Evolutionary conservation across 202 grass and related monocot species (phyloP), one percentile per base, ranked within the genome.

Genomic region (Cymbopogon flexuosus): DNA sequence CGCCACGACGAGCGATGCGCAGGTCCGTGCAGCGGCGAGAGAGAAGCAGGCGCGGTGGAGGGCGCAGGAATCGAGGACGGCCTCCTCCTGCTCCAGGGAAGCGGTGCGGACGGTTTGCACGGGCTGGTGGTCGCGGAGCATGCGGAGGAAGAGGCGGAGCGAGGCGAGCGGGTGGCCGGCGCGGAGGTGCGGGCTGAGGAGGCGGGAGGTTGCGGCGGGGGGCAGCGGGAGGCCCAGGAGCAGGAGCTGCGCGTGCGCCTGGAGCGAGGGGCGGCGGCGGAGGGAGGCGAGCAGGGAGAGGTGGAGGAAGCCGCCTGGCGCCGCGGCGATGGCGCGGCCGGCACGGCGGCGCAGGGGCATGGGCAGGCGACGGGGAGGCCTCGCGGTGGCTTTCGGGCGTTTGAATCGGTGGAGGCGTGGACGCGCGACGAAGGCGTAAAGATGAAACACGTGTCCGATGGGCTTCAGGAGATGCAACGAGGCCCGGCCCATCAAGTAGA

Each of bases 141-240:
- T 3, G 39, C 8, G 65, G 37, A 85, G 72, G 66, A 89, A 85
- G 59, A 86, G 80, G 34, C 79, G 69, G 79, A 88, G 88, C 5
- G 88, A 78, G 47, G 87, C 82, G 39, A 39, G 11, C 19, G 79
- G 72, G 46, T 89, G 18, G 5, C 87, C 82, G 8, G 82, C 64
- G 1, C 63, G 87, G 78, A 89, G 82, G 87, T 89, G 87, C 43
- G 78, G 87, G 47, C 58, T 72, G 65, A 85, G 78, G 91, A 84
- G 83, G 72, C 76, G 64, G 49, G 46, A 91, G 79, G 74, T 74
- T 24, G 68, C 80, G 75, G 68, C 47, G 34, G 85, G 27, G 4
- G 82, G 87, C 46, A 85, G 59, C 64, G 87, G 77, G 70, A 73
- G 89, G 36, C 77, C 79, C 29, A 76, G 66, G 39, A 83, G 62